These are phyloP conservation scores for Salix caprea DNA, from an alignment of 345 rosid species.

Conservation along the genomic window DNA sequence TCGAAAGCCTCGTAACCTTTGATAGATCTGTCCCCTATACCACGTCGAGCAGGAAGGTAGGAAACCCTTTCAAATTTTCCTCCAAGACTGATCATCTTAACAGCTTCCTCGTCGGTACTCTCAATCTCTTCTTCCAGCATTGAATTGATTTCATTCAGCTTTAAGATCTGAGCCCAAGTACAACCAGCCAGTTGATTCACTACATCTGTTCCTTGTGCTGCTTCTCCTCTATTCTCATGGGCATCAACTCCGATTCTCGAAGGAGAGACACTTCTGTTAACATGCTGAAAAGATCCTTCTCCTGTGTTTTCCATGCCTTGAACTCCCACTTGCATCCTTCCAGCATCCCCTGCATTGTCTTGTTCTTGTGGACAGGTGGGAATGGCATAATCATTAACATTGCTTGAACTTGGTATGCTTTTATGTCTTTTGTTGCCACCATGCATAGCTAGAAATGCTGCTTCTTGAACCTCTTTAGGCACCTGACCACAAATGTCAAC, in stretches of 20 bases:
- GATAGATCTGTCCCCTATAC: background rate
- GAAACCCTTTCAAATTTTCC: background rate
- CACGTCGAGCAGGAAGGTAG: background rate
- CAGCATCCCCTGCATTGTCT: background rate
- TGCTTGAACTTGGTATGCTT: background rate
- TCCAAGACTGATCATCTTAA: background rate
- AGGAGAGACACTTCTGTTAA: no score
- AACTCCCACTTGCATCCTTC: no score
- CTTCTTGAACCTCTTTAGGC: background rate
- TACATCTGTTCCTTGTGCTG: no score
- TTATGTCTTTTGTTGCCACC: background rate
- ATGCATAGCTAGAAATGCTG: background rate
- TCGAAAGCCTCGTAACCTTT: slow-evolving; percentile 6
- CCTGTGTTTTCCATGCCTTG: no score
- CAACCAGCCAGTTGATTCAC: no score
- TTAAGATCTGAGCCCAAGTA: no score
- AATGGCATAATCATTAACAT: background rate
- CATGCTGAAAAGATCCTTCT: no score
- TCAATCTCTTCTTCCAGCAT: no score
- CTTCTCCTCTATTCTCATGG: no score
- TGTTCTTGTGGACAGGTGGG: background rate
- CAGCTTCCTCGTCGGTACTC: no score
- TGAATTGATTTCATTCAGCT: no score
- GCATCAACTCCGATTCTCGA: no score
- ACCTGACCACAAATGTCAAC: slow-evolving; percentile 1